phyloP scores from a whole-genome alignment of 805 yeast species.

The Spathaspora boniae region DNA sequence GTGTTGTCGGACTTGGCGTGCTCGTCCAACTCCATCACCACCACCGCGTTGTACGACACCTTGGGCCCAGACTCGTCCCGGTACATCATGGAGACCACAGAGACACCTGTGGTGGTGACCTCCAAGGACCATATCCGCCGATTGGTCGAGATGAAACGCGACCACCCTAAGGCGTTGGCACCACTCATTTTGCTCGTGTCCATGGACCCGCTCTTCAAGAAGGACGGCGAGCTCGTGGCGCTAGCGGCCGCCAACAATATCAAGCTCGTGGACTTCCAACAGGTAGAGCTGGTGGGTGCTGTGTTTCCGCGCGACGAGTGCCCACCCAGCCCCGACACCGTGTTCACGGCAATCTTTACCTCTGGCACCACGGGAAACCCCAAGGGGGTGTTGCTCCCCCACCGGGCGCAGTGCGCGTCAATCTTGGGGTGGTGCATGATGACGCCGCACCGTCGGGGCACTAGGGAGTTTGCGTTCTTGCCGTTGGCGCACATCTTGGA shows the following conservation, averaged over 20 bases:
- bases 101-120: constrained; percentile 47
- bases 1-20: constrained; percentile 64
- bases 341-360: constrained; percentile 63
- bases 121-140: constrained; percentile 27
- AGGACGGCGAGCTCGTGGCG: constrained; percentile 24
- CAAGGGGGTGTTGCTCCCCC: constrained; percentile 61
- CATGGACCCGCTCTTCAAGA: constrained; percentile 31
- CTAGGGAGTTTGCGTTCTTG: constrained; percentile 42
- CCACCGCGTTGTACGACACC: constrained; percentile 26
- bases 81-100: constrained; percentile 58
- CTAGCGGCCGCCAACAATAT: constrained; percentile 15
- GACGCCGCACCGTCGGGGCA: constrained; percentile 26
- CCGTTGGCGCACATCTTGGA: constrained; percentile 61
- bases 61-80: constrained; percentile 55
- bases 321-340: constrained; percentile 49
- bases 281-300: constrained; percentile 29
- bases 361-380: constrained; percentile 74
- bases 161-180: constrained; percentile 19
- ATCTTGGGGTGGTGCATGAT: constrained; percentile 31
- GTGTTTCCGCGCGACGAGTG: constrained; percentile 22
- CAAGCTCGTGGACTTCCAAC: constrained; percentile 25
- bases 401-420: constrained; percentile 46
- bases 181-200: constrained; percentile 30
- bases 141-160: constrained; percentile 24
- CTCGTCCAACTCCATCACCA: constrained; percentile 39